Evolutionary conservation across 23 red algal genomes (phyloP).

Genomic region (Gracilaria vermiculophylla): DNA sequence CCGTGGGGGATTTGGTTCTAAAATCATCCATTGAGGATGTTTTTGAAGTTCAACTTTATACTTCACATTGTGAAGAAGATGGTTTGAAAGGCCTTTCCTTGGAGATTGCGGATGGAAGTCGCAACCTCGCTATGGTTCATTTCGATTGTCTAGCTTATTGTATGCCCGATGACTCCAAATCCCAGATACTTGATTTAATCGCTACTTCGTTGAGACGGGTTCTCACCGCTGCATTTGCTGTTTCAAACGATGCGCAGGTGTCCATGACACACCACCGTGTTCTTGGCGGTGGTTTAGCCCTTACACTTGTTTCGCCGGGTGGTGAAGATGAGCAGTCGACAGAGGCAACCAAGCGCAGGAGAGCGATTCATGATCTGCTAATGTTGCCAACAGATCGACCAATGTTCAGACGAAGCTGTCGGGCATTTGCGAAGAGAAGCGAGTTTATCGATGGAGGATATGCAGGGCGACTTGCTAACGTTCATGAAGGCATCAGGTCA

Average conservation of each 20-base stretch:
- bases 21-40: neutral
- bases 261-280: constrained; percentile 41
- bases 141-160: constrained; percentile 36
- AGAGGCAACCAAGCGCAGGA: neutral
- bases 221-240: neutral
- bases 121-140: neutral
- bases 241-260: constrained; percentile 5
- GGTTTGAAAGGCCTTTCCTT: neutral
- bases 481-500: constrained; percentile 50
- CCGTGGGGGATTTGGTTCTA: neutral
- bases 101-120: neutral
- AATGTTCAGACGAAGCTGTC: constrained; percentile 28
- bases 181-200: neutral
- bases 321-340: constrained; percentile 14
- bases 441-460: constrained; percentile 35
- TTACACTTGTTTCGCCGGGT: constrained; percentile 12
- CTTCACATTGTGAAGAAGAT: neutral
- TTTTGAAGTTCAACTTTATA: neutral
- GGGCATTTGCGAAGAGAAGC: neutral
- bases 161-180: neutral
- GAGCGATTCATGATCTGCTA: constrained; percentile 8
- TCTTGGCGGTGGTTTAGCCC: neutral
- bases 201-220: neutral
- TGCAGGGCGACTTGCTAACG: constrained; percentile 41
- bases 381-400: constrained; percentile 34